Conservation (phyloP, 176 grass and related monocot species). For the Phoenix roebelenii region DNA sequence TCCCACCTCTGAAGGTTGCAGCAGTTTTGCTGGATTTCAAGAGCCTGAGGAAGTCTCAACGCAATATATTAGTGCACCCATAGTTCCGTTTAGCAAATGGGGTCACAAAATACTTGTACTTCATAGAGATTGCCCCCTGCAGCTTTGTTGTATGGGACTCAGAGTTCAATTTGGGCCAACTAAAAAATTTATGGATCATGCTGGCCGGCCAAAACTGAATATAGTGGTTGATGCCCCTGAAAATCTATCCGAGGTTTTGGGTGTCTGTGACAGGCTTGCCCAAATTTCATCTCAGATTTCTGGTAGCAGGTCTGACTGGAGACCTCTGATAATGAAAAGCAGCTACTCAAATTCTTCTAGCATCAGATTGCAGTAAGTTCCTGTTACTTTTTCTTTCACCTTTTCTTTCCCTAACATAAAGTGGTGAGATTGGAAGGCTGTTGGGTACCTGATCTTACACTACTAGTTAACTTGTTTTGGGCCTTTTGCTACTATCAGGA, state of each 20-base stretch:
- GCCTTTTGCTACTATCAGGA: too few species aligned
- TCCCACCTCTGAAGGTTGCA: conserved; percentile 34
- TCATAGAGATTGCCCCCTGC: conserved; percentile 44
- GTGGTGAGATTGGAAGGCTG: too few species aligned
- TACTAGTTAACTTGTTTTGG: too few species aligned
- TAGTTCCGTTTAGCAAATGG: conserved; percentile 36
- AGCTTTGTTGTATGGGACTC: conserved; percentile 46
- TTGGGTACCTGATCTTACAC: too few species aligned
- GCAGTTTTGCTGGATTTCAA: conserved; percentile 45
- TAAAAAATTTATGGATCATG: conserved; percentile 58
- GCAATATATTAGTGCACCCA: conserved; percentile 46
- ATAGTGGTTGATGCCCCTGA: conserved; percentile 58
- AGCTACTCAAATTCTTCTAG: conserved; percentile 45
- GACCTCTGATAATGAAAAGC: conserved; percentile 53
- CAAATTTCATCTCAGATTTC: conserved; percentile 38
- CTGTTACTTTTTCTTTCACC: conserved; percentile 5
- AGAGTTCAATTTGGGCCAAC: conserved; percentile 53
- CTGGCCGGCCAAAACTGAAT: conserved; percentile 63
- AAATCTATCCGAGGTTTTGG: conserved; percentile 52
- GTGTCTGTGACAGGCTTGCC: conserved; percentile 58
- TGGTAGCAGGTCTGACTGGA: conserved; percentile 85
- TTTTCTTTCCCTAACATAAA: background rate
- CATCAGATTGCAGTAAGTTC: conserved; percentile 67
- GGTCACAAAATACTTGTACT: conserved; percentile 31
- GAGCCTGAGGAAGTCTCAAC: conserved; percentile 44